Evolutionary conservation across 768 basidiomycete species (phyloP), one percentile per base, ranked within the genome.

Genomic region (Lactifluus hygrophoroides): DNA sequence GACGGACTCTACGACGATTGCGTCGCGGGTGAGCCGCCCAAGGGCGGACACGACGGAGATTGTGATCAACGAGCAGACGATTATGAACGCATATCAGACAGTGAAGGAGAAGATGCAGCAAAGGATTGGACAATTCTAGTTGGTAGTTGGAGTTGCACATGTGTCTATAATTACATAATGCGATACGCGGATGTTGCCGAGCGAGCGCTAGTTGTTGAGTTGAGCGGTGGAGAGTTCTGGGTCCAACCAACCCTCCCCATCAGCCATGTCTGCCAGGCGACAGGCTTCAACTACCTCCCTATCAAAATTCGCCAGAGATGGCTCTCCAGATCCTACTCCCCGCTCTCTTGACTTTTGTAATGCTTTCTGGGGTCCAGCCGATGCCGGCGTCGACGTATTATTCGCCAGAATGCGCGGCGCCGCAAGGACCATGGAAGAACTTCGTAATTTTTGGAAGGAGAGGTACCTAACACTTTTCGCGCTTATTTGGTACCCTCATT

Each of bases 21-120:
- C 94, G 0, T 91, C 93, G 32, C 76, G 96, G 53, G 96, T 98
- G 52, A 94, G 90, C 66, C 76, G 94, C 63, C 91, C 96, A 43
- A 86, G 84, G 63, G 86, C 95, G 16, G 96, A 98, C 71, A 86
- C 94, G 51, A 88, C 87, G 37, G 94, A 98, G 65, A 96, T 99
- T 63, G 87, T 94, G 62, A 95, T 99, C 78, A 97, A 99, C 77
- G 96, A 99, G 74, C 94, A 96, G 74, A 94, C 93, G 9, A 79
- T 96, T 59, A 79, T 95, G 80, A 94, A 77, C 68, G 94, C 94
- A 30, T 96, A 94, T 76, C 84, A 89, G 76, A 90, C 88, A 0
- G 84, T 93, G 62, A 86, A 84, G 71, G 90, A 90, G 67, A 85
- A 82, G 75, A 83, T 93, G 74, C 84, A 86, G 67, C 86, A 89